These are phyloP conservation scores for Bolboschoenoplectus hybrid DNA, from an alignment of 202 grass and related monocot genomes.

Conservation along the genomic window DNA sequence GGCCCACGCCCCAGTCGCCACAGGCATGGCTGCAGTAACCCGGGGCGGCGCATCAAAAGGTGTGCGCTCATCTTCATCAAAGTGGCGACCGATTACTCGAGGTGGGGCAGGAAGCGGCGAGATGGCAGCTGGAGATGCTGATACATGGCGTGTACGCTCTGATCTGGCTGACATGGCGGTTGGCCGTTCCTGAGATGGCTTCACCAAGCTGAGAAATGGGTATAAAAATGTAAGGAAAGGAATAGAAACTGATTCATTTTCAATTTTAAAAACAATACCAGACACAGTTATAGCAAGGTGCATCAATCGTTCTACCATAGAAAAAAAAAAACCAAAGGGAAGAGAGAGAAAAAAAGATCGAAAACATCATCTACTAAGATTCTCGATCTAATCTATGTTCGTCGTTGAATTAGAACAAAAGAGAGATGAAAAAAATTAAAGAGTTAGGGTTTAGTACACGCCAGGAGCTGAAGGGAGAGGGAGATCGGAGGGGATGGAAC, in stretches of 20 bases:
- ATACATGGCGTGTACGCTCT: constrained; percentile 2
- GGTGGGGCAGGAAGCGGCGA: constrained; percentile 54
- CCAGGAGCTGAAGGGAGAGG: constrained; percentile 86
- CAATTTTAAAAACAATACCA: neutral
- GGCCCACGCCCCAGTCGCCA: constrained; percentile 52
- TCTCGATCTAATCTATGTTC: constrained; percentile 13
- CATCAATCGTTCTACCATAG: neutral
- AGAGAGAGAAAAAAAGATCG: neutral
- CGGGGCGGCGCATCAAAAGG: constrained; percentile 74
- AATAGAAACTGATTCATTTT: neutral
- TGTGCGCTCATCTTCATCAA: constrained; percentile 99
- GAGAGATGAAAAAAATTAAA: neutral
- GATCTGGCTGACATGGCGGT: constrained; percentile 2
- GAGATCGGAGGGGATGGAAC: constrained; percentile 94
- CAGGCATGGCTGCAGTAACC: constrained; percentile 40
- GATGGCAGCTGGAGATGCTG: constrained; percentile 40
- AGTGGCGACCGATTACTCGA: constrained; percentile 74
- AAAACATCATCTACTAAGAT: constrained; percentile 9
- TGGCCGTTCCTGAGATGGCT: constrained; percentile 27
- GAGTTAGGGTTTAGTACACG: constrained; percentile 63
- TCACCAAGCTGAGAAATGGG: constrained; percentile 7
- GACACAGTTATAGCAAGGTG: neutral
- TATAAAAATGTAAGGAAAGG: constrained; percentile 12
- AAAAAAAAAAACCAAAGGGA: neutral
- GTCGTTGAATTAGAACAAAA: neutral